Evolutionary conservation across 1,284 basidiomycete genomes (phyloP).

Genomic region (Moesziomyces aphidis): DNA sequence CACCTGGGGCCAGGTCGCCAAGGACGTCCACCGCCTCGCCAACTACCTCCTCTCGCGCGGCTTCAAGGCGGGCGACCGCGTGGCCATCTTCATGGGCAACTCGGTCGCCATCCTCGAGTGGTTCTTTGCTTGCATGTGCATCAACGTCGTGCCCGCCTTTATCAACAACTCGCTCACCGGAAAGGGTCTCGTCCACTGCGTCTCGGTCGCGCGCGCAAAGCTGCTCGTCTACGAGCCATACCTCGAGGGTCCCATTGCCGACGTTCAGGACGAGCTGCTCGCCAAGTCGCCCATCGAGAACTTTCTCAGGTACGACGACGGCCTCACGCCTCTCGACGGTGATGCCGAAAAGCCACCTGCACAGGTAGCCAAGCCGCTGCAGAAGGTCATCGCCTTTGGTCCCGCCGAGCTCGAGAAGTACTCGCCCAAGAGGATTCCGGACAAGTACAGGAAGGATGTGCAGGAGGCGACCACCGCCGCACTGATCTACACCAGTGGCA

Average conservation of each 20-base stretch:
- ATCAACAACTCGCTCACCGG: slow-evolving; percentile 67
- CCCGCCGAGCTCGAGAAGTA: slow-evolving; percentile 46
- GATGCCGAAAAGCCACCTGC: slow-evolving; percentile 41
- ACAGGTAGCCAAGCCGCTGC: slow-evolving; percentile 28
- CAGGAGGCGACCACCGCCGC: slow-evolving; percentile 43
- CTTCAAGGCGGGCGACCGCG: slow-evolving; percentile 55
- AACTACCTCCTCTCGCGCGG: slow-evolving; percentile 57
- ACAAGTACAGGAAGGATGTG: slow-evolving; percentile 48
- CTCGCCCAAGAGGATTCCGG: slow-evolving; percentile 41
- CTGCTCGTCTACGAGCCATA: slow-evolving; percentile 65
- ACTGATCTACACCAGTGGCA: slow-evolving; percentile 62
- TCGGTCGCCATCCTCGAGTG: slow-evolving; percentile 53
- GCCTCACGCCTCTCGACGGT: slow-evolving; percentile 47
- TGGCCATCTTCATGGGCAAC: slow-evolving; percentile 63
- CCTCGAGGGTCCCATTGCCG: slow-evolving; percentile 52
- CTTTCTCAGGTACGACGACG: slow-evolving; percentile 63
- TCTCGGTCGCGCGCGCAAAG: slow-evolving; percentile 56
- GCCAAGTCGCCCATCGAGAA: slow-evolving; percentile 21
- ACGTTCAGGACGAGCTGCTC: slow-evolving; percentile 49
- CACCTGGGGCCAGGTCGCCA: slow-evolving; percentile 57
- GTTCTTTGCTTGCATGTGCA: slow-evolving; percentile 61
- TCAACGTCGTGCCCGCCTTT: slow-evolving; percentile 65
- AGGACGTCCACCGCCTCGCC: slow-evolving; percentile 51
- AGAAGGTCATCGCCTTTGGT: slow-evolving; percentile 43
- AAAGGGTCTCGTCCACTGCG: slow-evolving; percentile 64